phyloP scores from a whole-genome alignment of 163 green algal species.

The Chlorella variabilis region DNA sequence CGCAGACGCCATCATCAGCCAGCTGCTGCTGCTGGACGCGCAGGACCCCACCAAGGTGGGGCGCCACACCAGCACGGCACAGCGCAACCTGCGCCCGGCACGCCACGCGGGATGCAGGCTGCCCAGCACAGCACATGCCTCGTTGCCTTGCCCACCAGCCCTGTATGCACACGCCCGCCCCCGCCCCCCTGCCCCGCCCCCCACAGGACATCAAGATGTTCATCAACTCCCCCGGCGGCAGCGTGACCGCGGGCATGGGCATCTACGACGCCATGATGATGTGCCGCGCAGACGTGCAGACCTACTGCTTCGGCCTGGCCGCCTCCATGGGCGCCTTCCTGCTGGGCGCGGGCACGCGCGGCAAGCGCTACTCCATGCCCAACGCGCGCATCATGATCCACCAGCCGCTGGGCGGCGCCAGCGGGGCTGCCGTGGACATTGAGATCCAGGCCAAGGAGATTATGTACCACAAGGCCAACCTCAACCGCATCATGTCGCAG shows the following conservation, averaged over 20 bases:
- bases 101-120: too few species aligned
- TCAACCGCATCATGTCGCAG: slow-evolving; percentile 98
- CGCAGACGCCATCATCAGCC: slow-evolving; percentile 95
- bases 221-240: slow-evolving; percentile 99
- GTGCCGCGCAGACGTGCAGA: slow-evolving; percentile 81
- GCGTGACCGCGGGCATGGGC: slow-evolving; percentile 98
- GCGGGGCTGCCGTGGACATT: slow-evolving; percentile 94
- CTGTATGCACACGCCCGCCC: background rate
- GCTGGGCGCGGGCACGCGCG: slow-evolving; percentile 89
- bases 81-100: too few species aligned
- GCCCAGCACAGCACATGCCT: too few species aligned
- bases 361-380: slow-evolving; percentile 98
- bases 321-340: slow-evolving; percentile 99
- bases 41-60: slow-evolving; percentile 88
- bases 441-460: slow-evolving; percentile 99
- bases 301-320: slow-evolving; percentile 98
- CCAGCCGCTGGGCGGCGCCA: slow-evolving; percentile 96
- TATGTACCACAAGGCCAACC: slow-evolving; percentile 99
- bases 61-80: background rate
- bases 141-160: too few species aligned
- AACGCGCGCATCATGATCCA: slow-evolving; percentile 99
- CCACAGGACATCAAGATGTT: slow-evolving; percentile 98
- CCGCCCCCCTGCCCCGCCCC: background rate
- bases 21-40: slow-evolving; percentile 97
- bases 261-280: slow-evolving; percentile 99